phyloP scores from a whole-genome alignment of 129 eudicot species.

The Logfia minima region DNA sequence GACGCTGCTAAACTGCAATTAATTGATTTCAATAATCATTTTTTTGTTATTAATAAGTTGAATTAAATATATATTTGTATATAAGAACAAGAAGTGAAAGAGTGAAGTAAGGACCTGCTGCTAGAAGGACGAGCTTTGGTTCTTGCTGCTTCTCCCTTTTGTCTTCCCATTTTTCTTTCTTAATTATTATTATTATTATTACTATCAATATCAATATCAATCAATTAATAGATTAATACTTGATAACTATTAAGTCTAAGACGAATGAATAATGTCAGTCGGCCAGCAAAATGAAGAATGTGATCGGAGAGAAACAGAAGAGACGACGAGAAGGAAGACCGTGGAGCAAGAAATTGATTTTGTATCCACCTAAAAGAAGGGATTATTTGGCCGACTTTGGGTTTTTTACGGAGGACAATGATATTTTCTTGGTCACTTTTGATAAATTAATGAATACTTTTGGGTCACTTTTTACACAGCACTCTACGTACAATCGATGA shows the following conservation, averaged over 20 bases:
- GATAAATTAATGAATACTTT: too few relatives aligned
- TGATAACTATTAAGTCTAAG: background rate
- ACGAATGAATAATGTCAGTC: background rate
- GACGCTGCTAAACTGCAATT: constrained; percentile 85
- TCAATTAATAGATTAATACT: too few relatives aligned
- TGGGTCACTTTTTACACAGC: too few relatives aligned
- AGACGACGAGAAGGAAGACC: background rate
- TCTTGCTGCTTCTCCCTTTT: constrained; percentile 89
- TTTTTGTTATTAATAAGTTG: background rate
- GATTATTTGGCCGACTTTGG: background rate
- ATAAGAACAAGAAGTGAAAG: background rate
- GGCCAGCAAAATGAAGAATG: background rate
- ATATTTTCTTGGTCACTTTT: too few relatives aligned
- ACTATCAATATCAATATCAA: too few relatives aligned
- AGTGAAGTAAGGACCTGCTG: constrained; percentile 59
- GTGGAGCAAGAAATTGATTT: background rate
- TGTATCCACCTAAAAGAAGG: background rate
- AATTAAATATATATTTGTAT: background rate
- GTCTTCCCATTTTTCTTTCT: constrained; percentile 59
- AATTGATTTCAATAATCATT: background rate
- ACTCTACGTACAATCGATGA: too few relatives aligned
- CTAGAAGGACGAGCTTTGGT: constrained; percentile 96
- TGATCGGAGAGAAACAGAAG: background rate
- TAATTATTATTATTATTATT: background rate
- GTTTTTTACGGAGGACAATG: too few relatives aligned